Evolutionary conservation across 108 stramenopile genomes (phyloP).

Genomic region (Craspedostauros australis): DNA sequence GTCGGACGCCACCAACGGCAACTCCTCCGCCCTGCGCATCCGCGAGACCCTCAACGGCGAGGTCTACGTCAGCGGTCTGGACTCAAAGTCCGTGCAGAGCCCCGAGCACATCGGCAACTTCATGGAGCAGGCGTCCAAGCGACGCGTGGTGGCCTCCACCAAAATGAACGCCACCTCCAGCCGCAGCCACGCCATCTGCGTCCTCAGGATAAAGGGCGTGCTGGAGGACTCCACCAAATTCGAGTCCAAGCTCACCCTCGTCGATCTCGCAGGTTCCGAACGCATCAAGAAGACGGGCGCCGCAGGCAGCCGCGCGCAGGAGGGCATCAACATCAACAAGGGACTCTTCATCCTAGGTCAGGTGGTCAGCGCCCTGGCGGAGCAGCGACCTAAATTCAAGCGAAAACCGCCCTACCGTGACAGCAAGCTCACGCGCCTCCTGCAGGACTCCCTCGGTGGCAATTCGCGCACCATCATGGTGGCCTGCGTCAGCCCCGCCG

Average conservation of each 20-base stretch:
- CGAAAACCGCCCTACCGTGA: slow-evolving; percentile 83
- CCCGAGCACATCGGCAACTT: slow-evolving; percentile 46
- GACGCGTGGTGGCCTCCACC: slow-evolving; percentile 73
- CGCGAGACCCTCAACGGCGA: slow-evolving; percentile 53
- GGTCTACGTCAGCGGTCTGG: slow-evolving; percentile 60
- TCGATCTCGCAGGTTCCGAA: slow-evolving; percentile 95
- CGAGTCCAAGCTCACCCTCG: slow-evolving; percentile 88
- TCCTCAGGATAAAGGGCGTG: slow-evolving; percentile 57
- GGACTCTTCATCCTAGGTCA: slow-evolving; percentile 86
- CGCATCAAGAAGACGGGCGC: slow-evolving; percentile 97
- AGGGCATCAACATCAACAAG: slow-evolving; percentile 93
- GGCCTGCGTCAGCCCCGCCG: slow-evolving; percentile 89
- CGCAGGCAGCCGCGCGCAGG: slow-evolving; percentile 87
- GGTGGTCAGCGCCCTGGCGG: slow-evolving; percentile 86
- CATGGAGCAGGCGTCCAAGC: slow-evolving; percentile 48
- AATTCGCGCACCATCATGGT: slow-evolving; percentile 93
- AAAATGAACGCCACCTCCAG: slow-evolving; percentile 85
- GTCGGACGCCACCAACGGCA: slow-evolving; percentile 36
- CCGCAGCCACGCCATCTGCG: slow-evolving; percentile 93
- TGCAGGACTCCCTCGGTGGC: slow-evolving; percentile 89
- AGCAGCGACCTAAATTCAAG: slow-evolving; percentile 36
- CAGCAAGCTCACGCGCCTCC: slow-evolving; percentile 83
- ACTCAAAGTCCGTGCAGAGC: slow-evolving; percentile 30
- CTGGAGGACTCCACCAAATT: slow-evolving; percentile 36
- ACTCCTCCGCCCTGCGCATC: slow-evolving; percentile 38